Base-by-base conservation (phyloP, 2,329 filamentous ascomycete species). In the Aspergillus sergii region DNA sequence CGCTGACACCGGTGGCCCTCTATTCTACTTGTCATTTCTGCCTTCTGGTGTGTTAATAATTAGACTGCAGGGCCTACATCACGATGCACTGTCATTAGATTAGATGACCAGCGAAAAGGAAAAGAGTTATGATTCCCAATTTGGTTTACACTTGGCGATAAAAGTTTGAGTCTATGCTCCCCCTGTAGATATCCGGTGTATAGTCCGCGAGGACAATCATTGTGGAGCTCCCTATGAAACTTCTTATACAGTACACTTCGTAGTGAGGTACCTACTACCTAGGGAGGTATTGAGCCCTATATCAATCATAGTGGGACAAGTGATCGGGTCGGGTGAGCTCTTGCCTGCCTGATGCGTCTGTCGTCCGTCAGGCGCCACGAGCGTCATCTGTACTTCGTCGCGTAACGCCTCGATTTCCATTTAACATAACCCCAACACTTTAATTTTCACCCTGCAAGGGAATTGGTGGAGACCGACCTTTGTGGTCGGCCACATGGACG, bases 251-350 rank as follows among this genome's bases (percentile, higher is more conserved):
- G 6, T 46, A 9, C n/a, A 23, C 43, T 23, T 46, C 11, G 43
- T 46, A 46, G n/a, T 46, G 5, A 23, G 11, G 43, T 12, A 43
- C 8, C 41, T 43, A 43, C 41, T 43, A 43, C 6, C 5, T 36
- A 3, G n/a, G 39, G 39, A n/a, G 39, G 39, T 10, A 41, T n/a
- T 8, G 19, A 41, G 39, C 39, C 39, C 39, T 34, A 54, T n/a
- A 54, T 21, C 16, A 19, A 53, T 34, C 19, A 5, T 10, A 26
- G 10, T 23, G 23, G 34, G 51, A 39, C 55, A 58, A 58, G 60
- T 69, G 67, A 69, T 61, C 61, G 41, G 59, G 66, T 68, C 67
- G 57, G 64, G 54, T 68, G 67, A 63, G 63, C 48, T 41, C 53
- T 50, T 58, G 55, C 50, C 46, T 57, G 36, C 36, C 48, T 45